phyloP scores from a whole-genome alignment of 768 basidiomycete genomes.

The Podaxis sp. region DNA sequence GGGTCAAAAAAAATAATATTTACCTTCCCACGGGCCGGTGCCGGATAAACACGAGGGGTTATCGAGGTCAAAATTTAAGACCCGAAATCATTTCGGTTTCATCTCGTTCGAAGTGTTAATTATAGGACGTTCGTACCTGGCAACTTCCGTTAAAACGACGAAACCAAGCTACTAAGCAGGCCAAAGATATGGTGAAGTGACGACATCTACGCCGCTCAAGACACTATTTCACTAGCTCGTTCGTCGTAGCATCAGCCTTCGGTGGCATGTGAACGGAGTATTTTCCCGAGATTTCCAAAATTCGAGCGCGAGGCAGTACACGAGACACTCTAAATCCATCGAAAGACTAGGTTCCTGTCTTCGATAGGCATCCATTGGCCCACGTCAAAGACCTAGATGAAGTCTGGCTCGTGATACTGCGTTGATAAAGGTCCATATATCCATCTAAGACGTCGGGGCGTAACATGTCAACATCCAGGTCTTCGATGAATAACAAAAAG shows the following conservation, averaged over 20 bases:
- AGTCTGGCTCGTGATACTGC: background rate
- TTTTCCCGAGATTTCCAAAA: slow-evolving; percentile 1
- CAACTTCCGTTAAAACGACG: background rate
- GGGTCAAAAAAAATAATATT: background rate
- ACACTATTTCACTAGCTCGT: background rate
- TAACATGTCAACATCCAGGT: background rate
- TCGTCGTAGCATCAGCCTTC: background rate
- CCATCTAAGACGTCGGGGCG: background rate
- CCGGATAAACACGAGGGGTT: slow-evolving; percentile 3
- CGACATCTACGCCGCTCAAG: background rate
- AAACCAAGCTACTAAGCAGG: background rate
- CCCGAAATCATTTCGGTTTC: slow-evolving; percentile 2
- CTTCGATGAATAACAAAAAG: background rate
- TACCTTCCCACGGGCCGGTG: background rate
- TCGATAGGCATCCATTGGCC: slow-evolving; percentile 4
- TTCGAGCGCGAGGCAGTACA: background rate
- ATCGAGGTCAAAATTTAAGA: background rate
- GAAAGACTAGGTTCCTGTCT: background rate
- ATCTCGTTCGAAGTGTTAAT: background rate
- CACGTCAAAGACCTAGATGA: background rate
- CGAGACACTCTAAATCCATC: background rate
- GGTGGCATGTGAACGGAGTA: background rate
- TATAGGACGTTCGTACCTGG: background rate
- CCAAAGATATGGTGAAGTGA: background rate
- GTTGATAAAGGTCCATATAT: background rate